Evolutionary conservation across 768 basidiomycete species (phyloP), one percentile per base, ranked within the genome.

Genomic region (Tricholoma bakamatsutake): DNA sequence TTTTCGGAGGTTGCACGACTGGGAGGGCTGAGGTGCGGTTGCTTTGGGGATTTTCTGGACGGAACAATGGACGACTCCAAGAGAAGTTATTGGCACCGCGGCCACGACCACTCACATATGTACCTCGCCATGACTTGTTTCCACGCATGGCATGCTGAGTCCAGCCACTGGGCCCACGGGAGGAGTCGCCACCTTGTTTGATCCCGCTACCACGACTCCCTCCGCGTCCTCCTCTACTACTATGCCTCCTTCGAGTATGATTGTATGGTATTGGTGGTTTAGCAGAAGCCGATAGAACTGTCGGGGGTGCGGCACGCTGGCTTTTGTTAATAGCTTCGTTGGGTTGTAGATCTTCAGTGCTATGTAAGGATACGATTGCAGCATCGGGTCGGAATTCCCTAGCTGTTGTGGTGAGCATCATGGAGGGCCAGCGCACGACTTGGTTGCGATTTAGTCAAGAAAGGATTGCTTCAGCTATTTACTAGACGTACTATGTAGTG

Each of bases 261-360:
- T 43, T 31, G 39, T 31, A 43, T 10, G 9, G 10, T 6, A 12
- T 39, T 8, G 42, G 50, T n/a, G 28, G 39, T 5, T 40, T 30
- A n/a, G 43, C 12, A 1, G 54, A 35, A 15, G 57, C 43, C 30
- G 54, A 31, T 1, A 60, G 47, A 21, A 64, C 28, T 46, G 59
- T 4, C 4, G 62, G 62, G 27, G 62, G 63, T 13, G 53, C 54
- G 24, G 7, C 34, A 3, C 35, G 51, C 42, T 56, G 57, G 4
- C 59, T 57, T 35, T 64, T 62, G 43, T 60, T 55, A 2, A 64
- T 57, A 2, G 48, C 39, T 46, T 64, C 63, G 11, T 64, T 64
- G 1, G 63, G 63, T 33, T 64, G 63, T n/a, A 53, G 52, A 42
- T 64, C 63, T 46, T 64, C 63, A 30, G 28, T 13, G 21, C 13